Evolutionary conservation across 2,329 filamentous ascomycete species (phyloP).

Genomic region (Niveomyces coronatus): DNA sequence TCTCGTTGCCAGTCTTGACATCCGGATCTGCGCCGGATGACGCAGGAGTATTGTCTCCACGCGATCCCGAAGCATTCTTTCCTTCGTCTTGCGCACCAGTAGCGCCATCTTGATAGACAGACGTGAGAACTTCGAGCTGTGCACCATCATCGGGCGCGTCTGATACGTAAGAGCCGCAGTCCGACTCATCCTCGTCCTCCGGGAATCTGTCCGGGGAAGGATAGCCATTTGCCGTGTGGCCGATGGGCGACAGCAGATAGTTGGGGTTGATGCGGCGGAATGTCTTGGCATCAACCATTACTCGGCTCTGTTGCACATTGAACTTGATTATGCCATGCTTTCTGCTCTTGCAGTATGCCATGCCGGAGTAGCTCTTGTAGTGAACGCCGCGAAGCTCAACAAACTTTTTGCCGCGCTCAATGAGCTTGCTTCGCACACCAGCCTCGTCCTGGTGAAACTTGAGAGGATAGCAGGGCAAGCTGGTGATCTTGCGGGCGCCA

Average conservation of each 20-base stretch:
- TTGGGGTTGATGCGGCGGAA: conserved; percentile 82
- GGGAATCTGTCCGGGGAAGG: conserved; percentile 54
- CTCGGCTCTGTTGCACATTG: conserved; percentile 73
- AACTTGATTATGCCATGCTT: conserved; percentile 49
- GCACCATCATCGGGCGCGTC: conserved; percentile 30
- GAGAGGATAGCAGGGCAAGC: conserved; percentile 65
- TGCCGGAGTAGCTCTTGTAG: conserved; percentile 72
- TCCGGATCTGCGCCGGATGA: conserved; percentile 1
- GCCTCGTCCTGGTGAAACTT: conserved; percentile 67
- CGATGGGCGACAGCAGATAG: conserved; percentile 66
- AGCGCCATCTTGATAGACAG: conserved; percentile 34
- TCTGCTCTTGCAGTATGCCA: conserved; percentile 79
- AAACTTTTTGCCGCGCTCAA: conserved; percentile 78
- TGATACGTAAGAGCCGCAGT: conserved; percentile 28
- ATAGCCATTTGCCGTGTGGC: conserved; percentile 18
- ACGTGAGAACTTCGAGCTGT: conserved; percentile 38
- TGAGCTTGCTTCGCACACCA: conserved; percentile 52
- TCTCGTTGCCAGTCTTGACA: conserved; percentile 8
- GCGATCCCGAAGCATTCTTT: conserved; percentile 7
- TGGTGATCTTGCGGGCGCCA: conserved; percentile 73
- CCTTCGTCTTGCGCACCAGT: conserved; percentile 7
- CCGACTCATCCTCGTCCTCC: conserved; percentile 32
- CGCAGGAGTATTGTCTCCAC: conserved; percentile 5
- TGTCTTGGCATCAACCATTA: conserved; percentile 79
- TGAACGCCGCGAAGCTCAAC: conserved; percentile 71